A percentile compares a stretch with the other conserved stretches of the same genome.
phyloP scores from a whole-genome alignment of 2,329 filamentous ascomycete genomes.

The Xylariomycetidae sp. region DNA sequence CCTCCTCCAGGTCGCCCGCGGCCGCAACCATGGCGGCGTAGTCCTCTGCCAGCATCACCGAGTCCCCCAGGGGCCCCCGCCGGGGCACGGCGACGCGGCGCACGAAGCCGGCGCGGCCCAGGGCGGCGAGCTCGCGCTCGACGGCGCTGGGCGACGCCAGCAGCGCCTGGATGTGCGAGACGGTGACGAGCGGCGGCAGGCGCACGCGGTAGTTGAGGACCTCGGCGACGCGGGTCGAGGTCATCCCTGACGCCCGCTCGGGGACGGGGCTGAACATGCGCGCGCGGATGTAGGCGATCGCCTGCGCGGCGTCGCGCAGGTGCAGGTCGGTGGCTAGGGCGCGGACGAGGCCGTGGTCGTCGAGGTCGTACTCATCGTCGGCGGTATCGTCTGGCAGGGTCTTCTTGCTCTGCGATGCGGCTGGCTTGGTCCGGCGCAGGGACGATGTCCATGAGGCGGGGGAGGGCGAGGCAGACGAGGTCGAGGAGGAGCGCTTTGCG shows the following conservation, averaged over 20 bases:
- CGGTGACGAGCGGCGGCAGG: slow-evolving; percentile 58
- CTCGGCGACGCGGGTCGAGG: slow-evolving; percentile 55
- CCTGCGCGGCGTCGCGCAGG: slow-evolving; percentile 57
- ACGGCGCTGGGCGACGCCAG: slow-evolving; percentile 56
- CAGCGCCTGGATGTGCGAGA: slow-evolving; percentile 61
- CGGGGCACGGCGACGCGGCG: slow-evolving; percentile 58
- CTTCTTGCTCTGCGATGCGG: slow-evolving; percentile 5
- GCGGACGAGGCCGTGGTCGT: slow-evolving; percentile 53
- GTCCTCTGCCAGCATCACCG: slow-evolving; percentile 52
- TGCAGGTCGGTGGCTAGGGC: slow-evolving; percentile 49
- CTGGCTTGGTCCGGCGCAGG: slow-evolving; percentile 20
- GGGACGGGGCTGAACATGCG: slow-evolving; percentile 62
- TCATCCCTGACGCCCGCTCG: slow-evolving; percentile 52
- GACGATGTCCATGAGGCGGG: slow-evolving; percentile 20
- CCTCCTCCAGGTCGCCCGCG: slow-evolving; percentile 30
- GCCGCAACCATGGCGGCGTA: slow-evolving; percentile 43
- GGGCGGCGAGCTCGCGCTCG: slow-evolving; percentile 61
- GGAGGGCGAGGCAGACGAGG: slow-evolving; percentile 12
- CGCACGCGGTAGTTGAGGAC: slow-evolving; percentile 54
- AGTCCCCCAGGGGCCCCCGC: slow-evolving; percentile 57
- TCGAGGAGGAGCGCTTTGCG: slow-evolving; percentile 16
- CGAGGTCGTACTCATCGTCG: slow-evolving; percentile 35
- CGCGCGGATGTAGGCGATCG: slow-evolving; percentile 54
- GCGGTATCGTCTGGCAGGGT: slow-evolving; percentile 16
- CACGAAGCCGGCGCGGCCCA: slow-evolving; percentile 50